Evolutionary conservation across 192 early-diverging fungal species (phyloP).

Genomic region (Coemansia sp.): DNA sequence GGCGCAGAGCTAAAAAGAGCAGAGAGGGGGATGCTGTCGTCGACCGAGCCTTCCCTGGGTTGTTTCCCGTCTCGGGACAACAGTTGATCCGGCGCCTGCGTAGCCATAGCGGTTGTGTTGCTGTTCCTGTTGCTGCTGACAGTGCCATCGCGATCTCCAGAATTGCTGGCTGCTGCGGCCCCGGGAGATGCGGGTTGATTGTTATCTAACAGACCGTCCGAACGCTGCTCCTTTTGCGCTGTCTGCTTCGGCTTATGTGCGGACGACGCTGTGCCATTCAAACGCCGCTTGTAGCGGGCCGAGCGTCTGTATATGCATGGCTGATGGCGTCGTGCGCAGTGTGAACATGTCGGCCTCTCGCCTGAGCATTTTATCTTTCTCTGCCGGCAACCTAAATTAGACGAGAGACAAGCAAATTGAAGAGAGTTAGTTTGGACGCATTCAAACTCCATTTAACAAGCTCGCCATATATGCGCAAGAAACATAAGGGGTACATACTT

Average conservation of each 20-base stretch:
- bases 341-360: slow-evolving; percentile 49
- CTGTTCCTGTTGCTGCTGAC: background rate
- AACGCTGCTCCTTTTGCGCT: slow-evolving; percentile 7
- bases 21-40: slow-evolving; percentile 44
- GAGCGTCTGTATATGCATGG: slow-evolving; percentile 53
- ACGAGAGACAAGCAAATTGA: slow-evolving; percentile 4
- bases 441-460: background rate
- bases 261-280: slow-evolving; percentile 7
- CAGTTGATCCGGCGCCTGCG: background rate
- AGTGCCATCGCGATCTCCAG: background rate
- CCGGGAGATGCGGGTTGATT: slow-evolving; percentile 1
- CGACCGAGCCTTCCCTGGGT: slow-evolving; percentile 15
- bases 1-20: slow-evolving; percentile 43
- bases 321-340: slow-evolving; percentile 52
- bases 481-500: slow-evolving; percentile 29
- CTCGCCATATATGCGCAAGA: background rate
- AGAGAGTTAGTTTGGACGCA: background rate
- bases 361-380: slow-evolving; percentile 54
- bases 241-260: background rate
- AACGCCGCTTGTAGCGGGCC: slow-evolving; percentile 53
- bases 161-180: slow-evolving; percentile 5
- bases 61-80: slow-evolving; percentile 6
- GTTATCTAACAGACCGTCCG: background rate
- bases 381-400: slow-evolving; percentile 47
- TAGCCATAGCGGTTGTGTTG: background rate